Evolutionary conservation across 2,329 filamentous ascomycete species (phyloP), one percentile per base, ranked within the genome.

Genomic region (Xylaria multiplex): DNA sequence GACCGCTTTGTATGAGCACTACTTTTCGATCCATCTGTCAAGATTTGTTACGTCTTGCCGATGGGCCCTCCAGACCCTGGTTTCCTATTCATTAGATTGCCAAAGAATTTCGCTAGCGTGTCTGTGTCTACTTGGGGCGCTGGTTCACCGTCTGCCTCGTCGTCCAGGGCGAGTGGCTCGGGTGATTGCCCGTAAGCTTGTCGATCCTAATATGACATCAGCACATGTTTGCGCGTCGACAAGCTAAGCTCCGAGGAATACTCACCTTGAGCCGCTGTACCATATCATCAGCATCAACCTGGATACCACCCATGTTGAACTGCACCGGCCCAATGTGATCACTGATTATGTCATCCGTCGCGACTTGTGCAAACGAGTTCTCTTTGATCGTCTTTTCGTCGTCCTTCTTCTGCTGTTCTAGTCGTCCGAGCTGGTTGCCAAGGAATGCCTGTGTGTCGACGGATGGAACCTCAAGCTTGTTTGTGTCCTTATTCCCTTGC

Each of bases 261-360:
- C 81, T 75, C 80, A 95, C 93, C 87, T 93, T 94, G 67, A 97
- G 83, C 73, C 91, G 88, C 78, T 93, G 91, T 64, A 97, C 81
- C 91, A 96, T 96, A 74, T 97, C 93, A 75, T 97, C 94, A 8
- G 93, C 93, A 79, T 97, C 93, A 35, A 97, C 92, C 77, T 97
- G 93, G 69, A 99, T 97, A 59, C 96, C 96, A 48, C 96, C 96
- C 86, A 99, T 96, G 77, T 99, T 99, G 82, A 98, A 97, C 76
- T 97, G 93, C 70, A 97, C 93, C 0, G 94, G 93, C 0, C 94
- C 94, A 74, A 97, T 97, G 73, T 97, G 93, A 74, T 95, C 92
- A 72, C 89, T 90, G 61, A 86, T 83, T 69, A 80, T 82, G 68
- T 82, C 84, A 69, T 73, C 76, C 46, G 74, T 72, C 6, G 59